Evolutionary conservation across 2,329 filamentous ascomycete genomes (phyloP), one percentile per base, ranked within the genome.

Genomic region (Zelopaecilomyces penicillatus): DNA sequence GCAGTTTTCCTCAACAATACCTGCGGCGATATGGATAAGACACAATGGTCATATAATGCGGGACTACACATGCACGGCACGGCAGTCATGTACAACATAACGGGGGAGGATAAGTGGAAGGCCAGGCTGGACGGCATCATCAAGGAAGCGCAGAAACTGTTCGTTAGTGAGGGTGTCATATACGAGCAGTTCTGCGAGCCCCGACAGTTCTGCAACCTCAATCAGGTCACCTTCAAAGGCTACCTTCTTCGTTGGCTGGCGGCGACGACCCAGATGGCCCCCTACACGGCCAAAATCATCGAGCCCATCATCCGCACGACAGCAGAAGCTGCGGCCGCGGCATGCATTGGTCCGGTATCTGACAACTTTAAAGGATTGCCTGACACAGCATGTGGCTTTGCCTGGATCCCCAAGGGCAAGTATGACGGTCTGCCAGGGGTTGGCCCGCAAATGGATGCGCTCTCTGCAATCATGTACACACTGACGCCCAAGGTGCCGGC

Each of bases 211-310:
- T 90, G 85, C 70, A 77, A 87, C 65, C 72, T 72, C 50, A 84
- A 89, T 61, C 83, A 88, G 65, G 75, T 75, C 55, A 80, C 74
- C 39, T 89, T 88, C 77, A 89, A 89, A 65, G 84, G 82, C 8
- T 88, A 87, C 61, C 69, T 87, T 28, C 65, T 78, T 28, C 80
- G 85, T 37, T 89, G 82, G 78, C 64, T 83, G 58, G 72, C 77
- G 1, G 67, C 66, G 12, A 74, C 76, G 2, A 64, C 71, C 5
- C 71, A 76, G 57, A 59, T 82, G 54, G 77, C 74, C 1, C 74
- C 79, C 1, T 68, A 70, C 50, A 76, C 72, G 1, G 66, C 63
- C 47, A 62, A 69, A 40, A 63, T 57, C 4, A 73, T 83, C 49
- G 66, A 68, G 54, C 67, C 70, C 5, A 63, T 79, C n/a, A 61